Evolutionary conservation across 2,329 filamentous ascomycete species (phyloP).

Genomic region (Teratosphaeria nubilosa): DNA sequence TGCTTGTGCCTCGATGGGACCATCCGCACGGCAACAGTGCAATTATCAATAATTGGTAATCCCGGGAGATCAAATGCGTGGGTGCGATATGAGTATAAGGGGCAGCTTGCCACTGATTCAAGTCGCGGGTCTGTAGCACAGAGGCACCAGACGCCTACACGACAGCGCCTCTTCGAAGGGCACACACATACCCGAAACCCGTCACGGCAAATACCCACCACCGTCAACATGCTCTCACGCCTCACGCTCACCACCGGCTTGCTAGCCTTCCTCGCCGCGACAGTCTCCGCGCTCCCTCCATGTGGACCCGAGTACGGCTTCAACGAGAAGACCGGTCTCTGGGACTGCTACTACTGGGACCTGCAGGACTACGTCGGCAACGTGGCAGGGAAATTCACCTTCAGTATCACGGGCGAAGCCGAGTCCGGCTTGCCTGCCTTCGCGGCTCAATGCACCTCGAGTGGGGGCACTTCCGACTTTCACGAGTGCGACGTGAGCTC

Average conservation of each 20-base stretch:
- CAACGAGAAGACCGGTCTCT: not conserved
- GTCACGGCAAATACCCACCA: not conserved
- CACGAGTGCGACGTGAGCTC: conserved; percentile 62
- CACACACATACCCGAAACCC: not conserved
- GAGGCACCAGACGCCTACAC: not conserved
- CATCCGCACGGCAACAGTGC: not conserved
- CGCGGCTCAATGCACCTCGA: conserved; percentile 43
- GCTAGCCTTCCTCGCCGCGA: not conserved
- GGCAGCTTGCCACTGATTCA: not conserved
- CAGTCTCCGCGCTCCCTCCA: not conserved
- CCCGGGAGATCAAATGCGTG: not conserved
- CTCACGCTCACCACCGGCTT: not conserved
- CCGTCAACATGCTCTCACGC: not conserved
- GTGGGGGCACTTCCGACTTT: conserved; percentile 61
- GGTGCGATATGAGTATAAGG: not conserved
- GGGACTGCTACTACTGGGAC: not conserved
- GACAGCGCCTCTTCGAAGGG: not conserved
- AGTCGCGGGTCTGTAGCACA: not conserved
- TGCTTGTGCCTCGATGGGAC: not conserved
- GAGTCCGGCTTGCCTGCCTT: not conserved
- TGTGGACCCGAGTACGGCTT: not conserved
- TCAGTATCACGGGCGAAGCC: not conserved
- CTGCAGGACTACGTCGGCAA: not conserved
- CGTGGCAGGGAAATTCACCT: not conserved
- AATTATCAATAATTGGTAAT: not conserved